These are phyloP conservation scores for Exophiala viscosa DNA, from an alignment of 2,329 filamentous ascomycete species.

Conservation along the genomic window DNA sequence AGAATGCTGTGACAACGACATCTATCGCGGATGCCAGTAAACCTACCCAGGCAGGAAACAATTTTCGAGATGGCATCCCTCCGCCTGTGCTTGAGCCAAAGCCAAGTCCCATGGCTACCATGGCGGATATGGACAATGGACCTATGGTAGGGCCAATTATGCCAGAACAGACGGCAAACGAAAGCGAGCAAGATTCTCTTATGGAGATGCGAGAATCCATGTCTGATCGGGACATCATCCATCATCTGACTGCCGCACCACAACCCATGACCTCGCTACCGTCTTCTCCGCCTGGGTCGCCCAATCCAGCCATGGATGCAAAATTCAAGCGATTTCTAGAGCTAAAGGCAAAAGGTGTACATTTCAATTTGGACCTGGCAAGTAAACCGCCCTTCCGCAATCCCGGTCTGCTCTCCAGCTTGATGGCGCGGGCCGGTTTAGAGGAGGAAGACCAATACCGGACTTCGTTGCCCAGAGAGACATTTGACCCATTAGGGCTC, in stretches of 20 bases:
- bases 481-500: constrained; percentile 40
- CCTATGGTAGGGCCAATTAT: constrained; percentile 25
- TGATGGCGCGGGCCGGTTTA: constrained; percentile 58
- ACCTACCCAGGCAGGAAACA: too few relatives aligned
- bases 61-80: too few relatives aligned
- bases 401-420: constrained; percentile 53
- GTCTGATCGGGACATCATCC: constrained; percentile 42
- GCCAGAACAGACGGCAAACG: constrained; percentile 13
- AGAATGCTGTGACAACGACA: background rate
- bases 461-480: constrained; percentile 43
- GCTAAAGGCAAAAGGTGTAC: constrained; percentile 59
- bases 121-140: background rate
- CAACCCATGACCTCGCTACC: constrained; percentile 45
- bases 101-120: background rate
- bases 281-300: constrained; percentile 45
- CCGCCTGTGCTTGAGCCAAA: background rate
- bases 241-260: constrained; percentile 54
- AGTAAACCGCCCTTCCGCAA: constrained; percentile 57
- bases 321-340: constrained; percentile 60
- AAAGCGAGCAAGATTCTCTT: constrained; percentile 5
- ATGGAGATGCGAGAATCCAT: constrained; percentile 12
- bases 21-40: background rate
- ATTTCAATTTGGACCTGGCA: constrained; percentile 62
- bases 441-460: constrained; percentile 52
- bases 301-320: constrained; percentile 44